Evolutionary conservation across 2,329 filamentous ascomycete genomes (phyloP).

Genomic region (Venturia pyrina): DNA sequence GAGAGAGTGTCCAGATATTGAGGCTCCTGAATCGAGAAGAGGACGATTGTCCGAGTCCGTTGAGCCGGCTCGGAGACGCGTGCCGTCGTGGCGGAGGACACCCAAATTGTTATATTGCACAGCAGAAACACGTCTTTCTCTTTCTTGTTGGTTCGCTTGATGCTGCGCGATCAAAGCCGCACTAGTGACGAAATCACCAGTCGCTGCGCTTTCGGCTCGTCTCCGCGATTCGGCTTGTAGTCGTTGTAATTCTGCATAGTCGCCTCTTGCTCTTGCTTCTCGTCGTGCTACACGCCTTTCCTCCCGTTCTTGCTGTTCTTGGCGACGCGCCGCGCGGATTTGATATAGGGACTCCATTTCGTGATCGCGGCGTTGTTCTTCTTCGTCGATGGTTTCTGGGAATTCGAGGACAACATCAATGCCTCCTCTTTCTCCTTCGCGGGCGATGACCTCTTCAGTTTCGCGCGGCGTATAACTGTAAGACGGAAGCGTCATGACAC

Average conservation of each 20-base stretch:
- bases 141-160: constrained; percentile 43
- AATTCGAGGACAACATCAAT: constrained; percentile 86
- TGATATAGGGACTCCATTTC: constrained; percentile 93
- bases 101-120: constrained; percentile 71
- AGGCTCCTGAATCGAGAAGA: constrained; percentile 61
- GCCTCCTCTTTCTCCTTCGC: constrained; percentile 83
- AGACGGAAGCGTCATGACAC: constrained; percentile 85
- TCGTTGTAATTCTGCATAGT: constrained; percentile 34
- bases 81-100: constrained; percentile 67
- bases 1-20: constrained; percentile 36
- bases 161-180: constrained; percentile 46
- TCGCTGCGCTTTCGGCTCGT: constrained; percentile 35
- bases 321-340: constrained; percentile 67
- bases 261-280: constrained; percentile 63
- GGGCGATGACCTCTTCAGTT: constrained; percentile 71
- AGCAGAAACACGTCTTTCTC: constrained; percentile 60
- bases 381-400: constrained; percentile 68
- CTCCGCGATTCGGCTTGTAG: constrained; percentile 48
- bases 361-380: constrained; percentile 68
- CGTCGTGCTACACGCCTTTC: constrained; percentile 58
- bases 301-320: constrained; percentile 67
- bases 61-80: constrained; percentile 62
- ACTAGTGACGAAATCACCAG: constrained; percentile 17
- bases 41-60: constrained; percentile 63
- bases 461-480: constrained; percentile 66